Evolutionary conservation across 148 eudicot genomes (phyloP).

Genomic region (Chenopodium berlandieri): DNA sequence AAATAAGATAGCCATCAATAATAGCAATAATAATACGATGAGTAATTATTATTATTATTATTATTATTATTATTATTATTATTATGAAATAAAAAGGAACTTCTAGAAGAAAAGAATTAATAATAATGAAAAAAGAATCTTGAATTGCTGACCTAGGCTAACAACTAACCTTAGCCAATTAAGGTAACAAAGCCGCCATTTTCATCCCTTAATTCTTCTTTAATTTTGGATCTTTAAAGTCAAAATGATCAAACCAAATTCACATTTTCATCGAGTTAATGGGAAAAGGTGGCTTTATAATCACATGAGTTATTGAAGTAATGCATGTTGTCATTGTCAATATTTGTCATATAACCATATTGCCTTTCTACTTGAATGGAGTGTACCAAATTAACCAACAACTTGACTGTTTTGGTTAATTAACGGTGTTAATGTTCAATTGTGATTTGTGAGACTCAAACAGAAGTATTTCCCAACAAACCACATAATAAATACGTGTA

Average conservation of each 20-base stretch:
- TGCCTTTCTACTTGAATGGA: neutral
- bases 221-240: neutral
- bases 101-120: neutral
- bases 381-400: neutral
- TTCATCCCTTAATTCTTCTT: too few species aligned
- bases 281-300: neutral
- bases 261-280: slow-evolving; percentile 1
- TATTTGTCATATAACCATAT: neutral
- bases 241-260: slow-evolving; percentile 3
- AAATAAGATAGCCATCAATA: slow-evolving; percentile 4
- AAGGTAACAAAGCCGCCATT: slow-evolving; percentile 9
- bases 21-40: neutral
- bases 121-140: neutral
- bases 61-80: too few species aligned
- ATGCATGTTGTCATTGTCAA: neutral
- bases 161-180: neutral
- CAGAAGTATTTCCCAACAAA: too few species aligned
- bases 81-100: neutral
- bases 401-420: neutral
- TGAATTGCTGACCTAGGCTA: neutral
- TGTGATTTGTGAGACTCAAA: too few species aligned
- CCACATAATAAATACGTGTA: too few species aligned
- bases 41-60: too few species aligned
- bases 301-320: neutral
- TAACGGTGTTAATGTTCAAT: neutral